Evolutionary conservation across 1,139 yeast genomes (phyloP), one percentile per base, ranked within the genome.

Genomic region (Taiozyma onychis): DNA sequence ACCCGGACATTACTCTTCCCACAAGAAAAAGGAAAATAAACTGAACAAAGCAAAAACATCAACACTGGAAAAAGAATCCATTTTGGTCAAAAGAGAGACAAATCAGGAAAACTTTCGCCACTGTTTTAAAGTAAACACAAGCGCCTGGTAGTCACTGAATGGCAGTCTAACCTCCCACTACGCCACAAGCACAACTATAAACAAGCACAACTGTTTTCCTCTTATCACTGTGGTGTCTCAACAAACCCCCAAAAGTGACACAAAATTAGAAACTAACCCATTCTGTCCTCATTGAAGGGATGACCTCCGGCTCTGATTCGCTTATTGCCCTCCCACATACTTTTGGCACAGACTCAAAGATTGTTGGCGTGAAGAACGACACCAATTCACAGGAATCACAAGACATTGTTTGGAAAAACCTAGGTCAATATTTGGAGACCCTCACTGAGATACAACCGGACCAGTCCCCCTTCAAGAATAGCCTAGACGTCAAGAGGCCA

Each of bases 341-440:
- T 45, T 60, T 58, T 46, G 63, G 63, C 45, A 53, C 54, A 39
- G 63, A 61, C 55, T 57, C 58, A 13, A 54, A 48, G 21, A 57
- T 61, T 44, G 57, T 55, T 51, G 61, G 63, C 22, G 45, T 61
- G 14, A 60, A 57, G 16, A 26, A 39, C 30, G 34, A 34, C 24
- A 37, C 26, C 32, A 21, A 26, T 14, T 24, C 43, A 13, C 11
- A 24, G 9, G 35, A 52, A 3, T 45, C 52, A 26, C 52, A 54
- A 4, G 46, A 51, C 10, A 44, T 59, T 24, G 55, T 58, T 45
- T 82, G 88, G 88, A 79, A 81, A 65, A 87, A 82, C 53, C 70
- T 82, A 45, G 87, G 87, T 6, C 76, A 72, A 30, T 81, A 75
- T 61, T 67, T 82, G 49, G 86, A 81, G 57, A 73, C 71, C 50